Base-by-base conservation (phyloP, 176 grass and related monocot species). In the Oryza brachyantha region DNA sequence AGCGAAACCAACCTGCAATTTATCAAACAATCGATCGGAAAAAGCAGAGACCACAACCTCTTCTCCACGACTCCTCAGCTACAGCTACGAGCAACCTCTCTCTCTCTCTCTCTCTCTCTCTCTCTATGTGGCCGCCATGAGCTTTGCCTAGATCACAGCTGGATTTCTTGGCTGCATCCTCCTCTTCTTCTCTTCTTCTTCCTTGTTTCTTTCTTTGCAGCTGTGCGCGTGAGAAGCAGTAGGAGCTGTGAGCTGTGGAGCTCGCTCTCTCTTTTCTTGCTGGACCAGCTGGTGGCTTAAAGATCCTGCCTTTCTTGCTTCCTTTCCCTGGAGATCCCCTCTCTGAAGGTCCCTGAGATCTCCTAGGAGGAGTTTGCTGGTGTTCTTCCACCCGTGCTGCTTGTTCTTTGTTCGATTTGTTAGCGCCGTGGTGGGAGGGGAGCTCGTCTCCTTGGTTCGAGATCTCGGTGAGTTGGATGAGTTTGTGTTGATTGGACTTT, bases 71-170 rank as follows among this genome's bases (percentile, higher is more conserved):
- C 77, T 66, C 12, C 55, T 29, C 87, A 81, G 82, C 82, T 81
- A 81, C n/a, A n/a, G n/a, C n/a, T n/a, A n/a, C n/a, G n/a, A n/a
- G n/a, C n/a, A n/a, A n/a, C 86, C 86, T 22, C 81, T 54, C 7
- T 26, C 48, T 12, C 68, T 55, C 14, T 32, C 28, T 29, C 58
- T 25, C 10, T 39, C 54, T 5, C 48, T 52, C 48, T 3, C 52
- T 21, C 58, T 66, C 68, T 55, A 13, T 85, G 67, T 79, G 67
- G 67, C 43, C 32, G 66, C 60, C 77, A 61, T 34, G 64, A 72
- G 45, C 82, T 89, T 43, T 13, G 66, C 61, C 24, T 77, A 80
- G 87, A 85, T 73, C 87, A 76, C 78, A 89, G 78, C 78, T 77
- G 72, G 52, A 70, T 41, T 72, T 72, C 57, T 70, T 38, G 69